phyloP scores from a whole-genome alignment of 2,329 filamentous ascomycete species.

The Penicillium sp. region DNA sequence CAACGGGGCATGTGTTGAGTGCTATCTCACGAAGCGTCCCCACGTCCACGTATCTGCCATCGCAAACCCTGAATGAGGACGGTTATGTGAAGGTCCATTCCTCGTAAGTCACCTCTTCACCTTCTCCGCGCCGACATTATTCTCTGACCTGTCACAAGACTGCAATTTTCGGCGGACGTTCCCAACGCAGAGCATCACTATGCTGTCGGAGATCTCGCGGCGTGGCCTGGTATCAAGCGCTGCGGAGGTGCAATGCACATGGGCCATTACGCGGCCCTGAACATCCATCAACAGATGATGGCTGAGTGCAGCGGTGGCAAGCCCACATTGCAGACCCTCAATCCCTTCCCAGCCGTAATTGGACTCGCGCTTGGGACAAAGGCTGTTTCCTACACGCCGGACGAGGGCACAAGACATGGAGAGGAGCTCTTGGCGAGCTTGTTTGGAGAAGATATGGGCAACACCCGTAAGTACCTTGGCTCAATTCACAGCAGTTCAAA shows the following conservation, averaged over 20 bases:
- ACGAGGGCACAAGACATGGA: constrained; percentile 61
- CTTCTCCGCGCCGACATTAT: not conserved
- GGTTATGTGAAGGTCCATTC: constrained; percentile 67
- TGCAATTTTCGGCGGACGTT: constrained; percentile 58
- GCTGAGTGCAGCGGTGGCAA: constrained; percentile 43
- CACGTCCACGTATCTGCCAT: constrained; percentile 65
- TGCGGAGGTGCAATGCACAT: constrained; percentile 76
- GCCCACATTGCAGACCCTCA: constrained; percentile 56
- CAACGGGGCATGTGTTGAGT: constrained; percentile 68
- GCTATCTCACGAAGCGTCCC: constrained; percentile 68
- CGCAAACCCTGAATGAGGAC: constrained; percentile 61
- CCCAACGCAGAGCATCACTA: constrained; percentile 66
- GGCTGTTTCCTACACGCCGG: constrained; percentile 65
- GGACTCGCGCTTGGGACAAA: constrained; percentile 72
- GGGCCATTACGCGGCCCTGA: constrained; percentile 67
- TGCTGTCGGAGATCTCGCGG: constrained; percentile 69
- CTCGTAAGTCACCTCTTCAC: constrained; percentile 35
- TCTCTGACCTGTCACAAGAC: constrained; percentile 39
- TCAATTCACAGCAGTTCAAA: not conserved
- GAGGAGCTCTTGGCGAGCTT: constrained; percentile 65
- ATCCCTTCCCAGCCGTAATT: constrained; percentile 66
- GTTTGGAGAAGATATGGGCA: constrained; percentile 71
- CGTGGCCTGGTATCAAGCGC: constrained; percentile 79
- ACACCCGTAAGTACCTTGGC: constrained; percentile 56
- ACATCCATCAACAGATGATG: constrained; percentile 67